Percentiles rank a stretch among this genome's conserved stretches.
Evolutionary conservation across 345 rosid species (phyloP).

Genomic region (Aegle marmelos): DNA sequence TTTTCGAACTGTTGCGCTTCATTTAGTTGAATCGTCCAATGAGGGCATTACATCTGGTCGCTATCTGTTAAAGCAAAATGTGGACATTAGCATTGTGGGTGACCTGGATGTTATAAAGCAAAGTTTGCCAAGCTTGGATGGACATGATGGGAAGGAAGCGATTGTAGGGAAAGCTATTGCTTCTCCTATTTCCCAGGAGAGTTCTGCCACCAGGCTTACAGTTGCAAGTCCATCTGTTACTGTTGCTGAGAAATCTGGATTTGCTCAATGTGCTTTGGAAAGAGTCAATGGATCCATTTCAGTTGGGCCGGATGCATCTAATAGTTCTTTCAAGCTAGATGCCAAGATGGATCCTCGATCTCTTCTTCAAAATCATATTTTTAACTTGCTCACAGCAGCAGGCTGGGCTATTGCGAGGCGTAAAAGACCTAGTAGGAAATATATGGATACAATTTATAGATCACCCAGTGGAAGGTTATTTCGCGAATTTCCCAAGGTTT

Average conservation of each 20-base stretch:
- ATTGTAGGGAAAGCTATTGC: conserved; percentile 43
- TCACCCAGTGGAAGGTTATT: conserved; percentile 63
- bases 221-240: conserved; percentile 39
- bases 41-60: conserved; percentile 54
- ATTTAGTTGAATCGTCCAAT: conserved; percentile 59
- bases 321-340: conserved; percentile 33
- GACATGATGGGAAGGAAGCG: conserved; percentile 36
- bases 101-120: conserved; percentile 30
- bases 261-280: conserved; percentile 30
- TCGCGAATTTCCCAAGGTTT: conserved; percentile 78
- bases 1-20: conserved; percentile 35
- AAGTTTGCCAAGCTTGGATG: conserved; percentile 19
- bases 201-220: conserved; percentile 45
- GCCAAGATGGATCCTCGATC: conserved; percentile 66
- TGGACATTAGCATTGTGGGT: conserved; percentile 25
- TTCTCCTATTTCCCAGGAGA: conserved; percentile 81
- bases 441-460: conserved; percentile 47
- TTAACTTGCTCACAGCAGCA: conserved; percentile 45
- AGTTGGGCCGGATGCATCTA: conserved; percentile 27
- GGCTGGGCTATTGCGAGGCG: conserved; percentile 72
- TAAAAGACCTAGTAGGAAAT: conserved; percentile 52
- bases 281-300: conserved; percentile 29
- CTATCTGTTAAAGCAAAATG: conserved; percentile 48
- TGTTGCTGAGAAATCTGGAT: conserved; percentile 28
- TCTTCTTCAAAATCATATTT: conserved; percentile 56